phyloP scores from a whole-genome alignment of 2,329 filamentous ascomycete genomes.

The Ramichloridium luteum region DNA sequence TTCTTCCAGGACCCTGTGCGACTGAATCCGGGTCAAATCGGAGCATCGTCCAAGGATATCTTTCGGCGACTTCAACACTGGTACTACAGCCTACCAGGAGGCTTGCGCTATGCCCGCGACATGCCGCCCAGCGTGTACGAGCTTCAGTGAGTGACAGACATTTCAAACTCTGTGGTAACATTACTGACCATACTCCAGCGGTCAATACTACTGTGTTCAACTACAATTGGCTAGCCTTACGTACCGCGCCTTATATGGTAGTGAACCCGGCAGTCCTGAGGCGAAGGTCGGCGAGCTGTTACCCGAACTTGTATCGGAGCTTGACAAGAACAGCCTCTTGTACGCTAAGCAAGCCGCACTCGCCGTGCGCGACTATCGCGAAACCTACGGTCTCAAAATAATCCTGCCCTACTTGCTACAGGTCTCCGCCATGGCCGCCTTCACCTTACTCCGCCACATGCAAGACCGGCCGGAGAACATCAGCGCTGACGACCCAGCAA shows the following conservation, averaged over 20 bases:
- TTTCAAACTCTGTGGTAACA: too few species aligned
- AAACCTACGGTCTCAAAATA: conserved; percentile 7
- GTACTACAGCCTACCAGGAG: conserved; percentile 3
- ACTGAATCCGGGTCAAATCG: conserved; percentile 1
- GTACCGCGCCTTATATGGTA: neutral
- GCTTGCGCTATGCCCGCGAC: conserved; percentile 1
- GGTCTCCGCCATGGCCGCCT: conserved; percentile 3
- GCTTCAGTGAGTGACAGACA: conserved; percentile 6
- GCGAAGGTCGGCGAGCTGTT: neutral
- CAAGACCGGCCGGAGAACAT: neutral
- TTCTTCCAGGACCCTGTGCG: neutral
- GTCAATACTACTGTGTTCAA: conserved; percentile 6
- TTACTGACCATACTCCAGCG: conserved; percentile 3
- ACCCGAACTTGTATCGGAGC: neutral
- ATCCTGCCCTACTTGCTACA: conserved; percentile 4
- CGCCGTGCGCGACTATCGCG: conserved; percentile 5
- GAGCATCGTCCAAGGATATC: conserved; percentile 1
- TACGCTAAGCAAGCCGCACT: conserved; percentile 1
- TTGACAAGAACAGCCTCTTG: neutral
- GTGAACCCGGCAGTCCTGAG: neutral
- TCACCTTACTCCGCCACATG: conserved; percentile 5
- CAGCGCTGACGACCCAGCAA: neutral
- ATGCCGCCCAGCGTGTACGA: conserved; percentile 7
- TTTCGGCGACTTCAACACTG: conserved; percentile 2
- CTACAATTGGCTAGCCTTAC: neutral